Conservation (phyloP, 73 alveolate species). For the Stentor roeselii region DNA sequence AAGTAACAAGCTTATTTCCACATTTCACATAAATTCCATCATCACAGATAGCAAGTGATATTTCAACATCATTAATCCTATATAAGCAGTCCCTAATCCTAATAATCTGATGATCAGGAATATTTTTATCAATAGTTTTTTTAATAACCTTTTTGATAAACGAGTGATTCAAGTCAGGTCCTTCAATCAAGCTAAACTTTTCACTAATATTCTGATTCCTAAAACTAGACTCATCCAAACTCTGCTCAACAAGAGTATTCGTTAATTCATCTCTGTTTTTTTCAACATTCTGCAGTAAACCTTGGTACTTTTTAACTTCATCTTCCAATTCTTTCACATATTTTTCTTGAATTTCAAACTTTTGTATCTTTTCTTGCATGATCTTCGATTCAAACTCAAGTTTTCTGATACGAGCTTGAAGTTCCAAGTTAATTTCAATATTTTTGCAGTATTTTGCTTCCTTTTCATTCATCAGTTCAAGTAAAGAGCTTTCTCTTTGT, state of each 20-base stretch:
- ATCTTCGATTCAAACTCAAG: background rate
- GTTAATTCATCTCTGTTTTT: background rate
- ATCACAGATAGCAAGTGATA: background rate
- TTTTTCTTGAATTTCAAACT: background rate
- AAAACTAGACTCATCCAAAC: background rate
- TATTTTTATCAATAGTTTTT: background rate
- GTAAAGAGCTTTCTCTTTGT: background rate
- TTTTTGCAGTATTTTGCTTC: background rate
- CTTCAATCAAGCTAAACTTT: background rate
- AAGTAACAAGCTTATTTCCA: background rate
- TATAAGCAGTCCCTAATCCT: background rate
- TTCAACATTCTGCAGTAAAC: background rate
- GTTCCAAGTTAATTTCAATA: background rate
- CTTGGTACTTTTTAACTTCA: background rate
- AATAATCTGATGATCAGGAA: background rate
- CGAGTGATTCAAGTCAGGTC: background rate
- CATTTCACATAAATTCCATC: background rate
- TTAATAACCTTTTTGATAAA: too few species aligned
- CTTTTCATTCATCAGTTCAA: background rate
- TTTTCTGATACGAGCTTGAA: background rate
- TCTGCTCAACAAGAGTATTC: background rate
- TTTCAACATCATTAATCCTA: background rate
- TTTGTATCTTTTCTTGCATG: background rate
- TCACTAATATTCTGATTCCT: background rate
- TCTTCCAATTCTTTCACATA: background rate